These are phyloP conservation scores for Helichrysum umbraculigerum DNA, from an alignment of 129 eudicot genomes.

Conservation along the genomic window DNA sequence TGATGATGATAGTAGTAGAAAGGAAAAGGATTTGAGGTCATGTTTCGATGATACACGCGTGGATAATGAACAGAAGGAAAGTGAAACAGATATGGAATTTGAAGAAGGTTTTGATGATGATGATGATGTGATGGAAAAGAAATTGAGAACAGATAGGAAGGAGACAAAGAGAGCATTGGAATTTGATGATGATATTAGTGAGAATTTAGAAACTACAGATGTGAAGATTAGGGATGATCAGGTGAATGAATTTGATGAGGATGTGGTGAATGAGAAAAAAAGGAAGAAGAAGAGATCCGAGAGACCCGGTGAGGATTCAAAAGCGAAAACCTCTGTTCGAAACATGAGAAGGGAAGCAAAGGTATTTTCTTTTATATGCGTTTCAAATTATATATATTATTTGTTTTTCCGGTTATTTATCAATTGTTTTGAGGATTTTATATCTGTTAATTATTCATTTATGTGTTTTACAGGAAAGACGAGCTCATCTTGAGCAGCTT, in stretches of 20 bases:
- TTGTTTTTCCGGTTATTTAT: neutral
- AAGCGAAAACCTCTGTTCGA: conserved; percentile 30
- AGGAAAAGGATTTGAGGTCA: conserved; percentile 14
- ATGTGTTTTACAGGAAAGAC: conserved; percentile 60
- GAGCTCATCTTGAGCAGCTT: conserved; percentile 58
- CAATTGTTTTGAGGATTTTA: neutral
- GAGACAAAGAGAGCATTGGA: conserved; percentile 58
- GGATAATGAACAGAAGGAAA: conserved; percentile 12
- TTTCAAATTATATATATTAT: neutral
- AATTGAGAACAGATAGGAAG: conserved; percentile 23
- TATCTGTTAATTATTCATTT: conserved; percentile 8
- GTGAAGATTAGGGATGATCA: conserved; percentile 16
- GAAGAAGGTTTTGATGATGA: conserved; percentile 7
- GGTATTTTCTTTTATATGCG: conserved; percentile 27
- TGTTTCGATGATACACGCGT: conserved; percentile 21
- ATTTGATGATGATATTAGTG: conserved; percentile 46
- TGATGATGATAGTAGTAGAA: neutral
- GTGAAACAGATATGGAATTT: neutral
- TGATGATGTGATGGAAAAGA: conserved; percentile 13
- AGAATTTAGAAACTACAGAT: conserved; percentile 4
- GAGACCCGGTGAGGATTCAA: conserved; percentile 32
- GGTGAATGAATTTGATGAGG: conserved; percentile 32
- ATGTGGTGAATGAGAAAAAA: conserved; percentile 37
- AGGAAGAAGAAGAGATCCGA: conserved; percentile 40
- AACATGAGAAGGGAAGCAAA: conserved; percentile 68